Percentiles rank a stretch among this genome's conserved stretches.
Evolutionary conservation across 345 rosid genomes (phyloP).

Genomic region (Arabis hirsuta): DNA sequence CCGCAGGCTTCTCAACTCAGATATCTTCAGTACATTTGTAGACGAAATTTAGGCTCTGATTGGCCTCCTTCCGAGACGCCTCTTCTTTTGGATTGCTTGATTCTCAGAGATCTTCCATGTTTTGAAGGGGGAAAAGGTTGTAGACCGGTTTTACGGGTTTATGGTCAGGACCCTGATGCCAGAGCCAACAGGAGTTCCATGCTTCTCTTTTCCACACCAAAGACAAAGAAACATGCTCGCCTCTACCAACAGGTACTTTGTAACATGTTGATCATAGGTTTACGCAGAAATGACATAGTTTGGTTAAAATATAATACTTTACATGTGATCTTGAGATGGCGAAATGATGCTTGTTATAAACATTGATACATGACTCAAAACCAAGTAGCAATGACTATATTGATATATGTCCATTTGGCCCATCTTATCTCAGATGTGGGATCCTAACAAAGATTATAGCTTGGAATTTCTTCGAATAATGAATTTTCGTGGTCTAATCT

Average conservation of each 20-base stretch:
- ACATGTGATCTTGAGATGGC: constrained; percentile 2
- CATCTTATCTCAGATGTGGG: no score
- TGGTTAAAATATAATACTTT: constrained; percentile 14
- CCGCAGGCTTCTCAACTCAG: constrained; percentile 84
- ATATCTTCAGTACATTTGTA: constrained; percentile 86
- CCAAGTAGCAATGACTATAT: no score
- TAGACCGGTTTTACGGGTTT: constrained; percentile 72
- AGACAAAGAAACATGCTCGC: constrained; percentile 63
- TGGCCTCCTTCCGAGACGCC: constrained; percentile 87
- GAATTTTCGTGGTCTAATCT: constrained; percentile 52
- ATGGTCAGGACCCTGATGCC: constrained; percentile 82
- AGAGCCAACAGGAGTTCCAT: constrained; percentile 83
- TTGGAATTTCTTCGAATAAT: no score
- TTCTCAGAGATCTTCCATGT: constrained; percentile 62
- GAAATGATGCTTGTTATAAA: background rate
- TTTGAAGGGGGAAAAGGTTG: constrained; percentile 66
- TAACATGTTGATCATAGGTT: constrained; percentile 2
- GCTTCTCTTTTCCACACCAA: constrained; percentile 77
- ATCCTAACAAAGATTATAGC: no score
- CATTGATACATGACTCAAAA: background rate
- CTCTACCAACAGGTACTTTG: constrained; percentile 67
- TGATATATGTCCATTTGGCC: no score
- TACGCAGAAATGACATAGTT: background rate
- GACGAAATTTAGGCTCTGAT: constrained; percentile 73
- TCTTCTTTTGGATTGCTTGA: constrained; percentile 70